These are phyloP conservation scores for Cladochytrium replicatum DNA, from an alignment of 192 early-diverging fungal species.

Conservation along the genomic window DNA sequence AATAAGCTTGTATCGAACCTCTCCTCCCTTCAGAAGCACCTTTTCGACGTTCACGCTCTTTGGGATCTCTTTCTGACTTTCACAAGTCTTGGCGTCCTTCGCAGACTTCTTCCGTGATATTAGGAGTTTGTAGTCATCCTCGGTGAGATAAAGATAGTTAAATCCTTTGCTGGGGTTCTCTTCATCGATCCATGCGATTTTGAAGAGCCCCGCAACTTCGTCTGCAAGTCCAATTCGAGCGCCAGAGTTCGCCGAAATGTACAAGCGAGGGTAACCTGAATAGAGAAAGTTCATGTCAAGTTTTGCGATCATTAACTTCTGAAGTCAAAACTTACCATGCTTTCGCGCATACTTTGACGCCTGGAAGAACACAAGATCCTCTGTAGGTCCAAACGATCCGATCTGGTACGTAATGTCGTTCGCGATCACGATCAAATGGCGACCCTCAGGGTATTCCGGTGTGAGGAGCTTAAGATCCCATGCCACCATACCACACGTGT, in stretches of 20 bases:
- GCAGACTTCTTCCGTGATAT: conserved; percentile 58
- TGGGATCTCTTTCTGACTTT: too few species aligned
- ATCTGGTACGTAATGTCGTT: conserved; percentile 98
- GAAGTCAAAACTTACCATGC: conserved; percentile 31
- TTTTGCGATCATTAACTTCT: too few species aligned
- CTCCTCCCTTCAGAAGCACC: conserved; percentile 52
- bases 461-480: conserved; percentile 84
- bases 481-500: conserved; percentile 94
- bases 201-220: conserved; percentile 81
- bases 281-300: background rate
- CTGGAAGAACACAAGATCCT: conserved; percentile 87
- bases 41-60: too few species aligned
- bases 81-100: conserved; percentile 57
- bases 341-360: conserved; percentile 81
- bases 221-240: conserved; percentile 95
- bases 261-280: conserved; percentile 79
- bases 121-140: conserved; percentile 53
- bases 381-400: conserved; percentile 90
- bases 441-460: conserved; percentile 86
- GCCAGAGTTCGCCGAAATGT: conserved; percentile 97
- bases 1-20: conserved; percentile 69
- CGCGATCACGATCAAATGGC: conserved; percentile 85
- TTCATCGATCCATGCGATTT: conserved; percentile 74
- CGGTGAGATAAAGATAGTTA: conserved; percentile 84
- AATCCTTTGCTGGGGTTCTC: conserved; percentile 76